These are phyloP conservation scores for Sugiyamaella paludigena DNA, from an alignment of 1,139 yeast genomes.

Conservation along the genomic window DNA sequence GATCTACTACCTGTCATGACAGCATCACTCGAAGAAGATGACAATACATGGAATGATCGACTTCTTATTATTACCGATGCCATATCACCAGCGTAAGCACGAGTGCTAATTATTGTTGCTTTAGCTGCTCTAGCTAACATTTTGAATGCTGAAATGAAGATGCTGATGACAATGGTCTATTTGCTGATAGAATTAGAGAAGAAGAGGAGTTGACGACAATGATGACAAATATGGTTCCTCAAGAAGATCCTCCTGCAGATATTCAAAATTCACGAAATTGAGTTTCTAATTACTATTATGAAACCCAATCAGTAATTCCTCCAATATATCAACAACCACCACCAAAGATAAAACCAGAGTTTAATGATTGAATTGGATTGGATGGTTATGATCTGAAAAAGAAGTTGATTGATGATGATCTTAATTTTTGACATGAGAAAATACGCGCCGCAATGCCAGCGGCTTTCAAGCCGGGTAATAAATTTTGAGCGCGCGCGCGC, in stretches of 20 bases:
- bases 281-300: too few species aligned
- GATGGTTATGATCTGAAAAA: not conserved
- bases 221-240: too few species aligned
- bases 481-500: not conserved
- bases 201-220: too few species aligned
- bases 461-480: conserved; percentile 4
- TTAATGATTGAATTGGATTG: not conserved
- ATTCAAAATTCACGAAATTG: too few species aligned
- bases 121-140: not conserved
- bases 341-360: not conserved
- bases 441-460: not conserved
- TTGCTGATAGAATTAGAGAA: not conserved
- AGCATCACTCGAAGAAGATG: conserved; percentile 10
- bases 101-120: not conserved
- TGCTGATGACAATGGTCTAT: not conserved
- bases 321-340: too few species aligned
- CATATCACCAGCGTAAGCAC: too few species aligned
- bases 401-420: not conserved
- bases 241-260: too few species aligned
- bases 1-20: conserved; percentile 2
- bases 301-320: too few species aligned
- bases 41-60: conserved; percentile 4
- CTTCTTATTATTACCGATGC: too few species aligned
- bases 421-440: not conserved
- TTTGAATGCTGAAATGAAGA: not conserved